Conservation (phyloP, 2,329 filamentous ascomycete genomes). For the Fusarium sp. region DNA sequence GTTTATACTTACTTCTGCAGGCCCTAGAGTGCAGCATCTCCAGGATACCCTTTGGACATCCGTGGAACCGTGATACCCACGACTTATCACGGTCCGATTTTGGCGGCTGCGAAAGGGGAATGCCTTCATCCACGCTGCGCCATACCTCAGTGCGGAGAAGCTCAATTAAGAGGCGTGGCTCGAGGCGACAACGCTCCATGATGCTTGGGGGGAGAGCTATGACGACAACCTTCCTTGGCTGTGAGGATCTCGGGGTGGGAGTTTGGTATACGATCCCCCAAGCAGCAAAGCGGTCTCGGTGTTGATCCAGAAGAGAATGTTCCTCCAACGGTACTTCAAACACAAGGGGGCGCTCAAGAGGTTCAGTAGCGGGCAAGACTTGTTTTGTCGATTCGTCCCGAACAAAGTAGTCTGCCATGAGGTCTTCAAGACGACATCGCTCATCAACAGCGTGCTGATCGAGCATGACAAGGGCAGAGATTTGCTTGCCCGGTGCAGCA, state of each 20-base stretch:
- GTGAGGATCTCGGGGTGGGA: constrained; percentile 37
- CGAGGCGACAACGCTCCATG: constrained; percentile 76
- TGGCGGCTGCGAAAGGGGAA: constrained; percentile 6
- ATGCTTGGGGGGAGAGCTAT: constrained; percentile 76
- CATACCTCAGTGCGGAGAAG: constrained; percentile 81
- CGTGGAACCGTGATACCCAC: constrained; percentile 73
- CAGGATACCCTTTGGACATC: constrained; percentile 79
- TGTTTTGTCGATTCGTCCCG: not conserved
- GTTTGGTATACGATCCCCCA: constrained; percentile 80
- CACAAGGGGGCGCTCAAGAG: constrained; percentile 63
- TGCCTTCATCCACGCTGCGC: constrained; percentile 64
- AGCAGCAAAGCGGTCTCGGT: constrained; percentile 66
- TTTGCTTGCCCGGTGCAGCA: not conserved
- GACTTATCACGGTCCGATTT: constrained; percentile 21
- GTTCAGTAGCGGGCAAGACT: constrained; percentile 45
- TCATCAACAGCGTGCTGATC: constrained; percentile 98
- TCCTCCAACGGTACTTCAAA: constrained; percentile 76
- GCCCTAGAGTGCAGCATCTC: constrained; percentile 81
- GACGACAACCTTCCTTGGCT: constrained; percentile 56
- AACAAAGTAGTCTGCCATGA: constrained; percentile 68
- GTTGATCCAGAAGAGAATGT: constrained; percentile 62
- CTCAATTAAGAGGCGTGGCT: constrained; percentile 78
- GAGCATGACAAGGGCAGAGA: constrained; percentile 76
- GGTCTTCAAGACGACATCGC: constrained; percentile 78
- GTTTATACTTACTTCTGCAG: constrained; percentile 69